Conservation (phyloP, 2,329 filamentous ascomycete genomes). For the Penicillium frequentans region DNA sequence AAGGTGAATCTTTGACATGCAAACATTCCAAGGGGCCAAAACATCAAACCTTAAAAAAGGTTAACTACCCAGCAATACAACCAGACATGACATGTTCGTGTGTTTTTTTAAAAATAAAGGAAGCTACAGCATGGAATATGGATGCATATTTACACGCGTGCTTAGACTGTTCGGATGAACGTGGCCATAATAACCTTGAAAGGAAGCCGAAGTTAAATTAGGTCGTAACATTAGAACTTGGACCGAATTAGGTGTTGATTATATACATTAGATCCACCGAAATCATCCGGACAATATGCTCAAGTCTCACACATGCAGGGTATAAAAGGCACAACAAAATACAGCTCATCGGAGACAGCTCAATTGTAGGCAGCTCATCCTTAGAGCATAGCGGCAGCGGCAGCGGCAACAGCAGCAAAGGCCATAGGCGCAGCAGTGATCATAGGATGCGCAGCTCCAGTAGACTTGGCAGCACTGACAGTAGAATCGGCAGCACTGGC, state of each 20-base stretch:
- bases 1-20: background rate
- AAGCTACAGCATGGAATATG: too few species aligned
- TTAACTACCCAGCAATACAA: background rate
- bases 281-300: background rate
- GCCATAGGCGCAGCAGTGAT: background rate
- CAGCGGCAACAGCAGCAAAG: slow-evolving; percentile 7
- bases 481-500: too few species aligned
- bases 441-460: background rate
- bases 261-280: background rate
- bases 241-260: background rate
- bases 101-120: too few species aligned
- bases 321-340: background rate
- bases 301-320: background rate
- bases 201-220: background rate
- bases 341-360: background rate
- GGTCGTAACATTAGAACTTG: background rate
- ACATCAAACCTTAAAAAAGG: background rate
- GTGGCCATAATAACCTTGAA: too few species aligned
- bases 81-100: background rate
- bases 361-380: background rate
- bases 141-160: too few species aligned
- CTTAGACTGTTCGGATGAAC: too few species aligned
- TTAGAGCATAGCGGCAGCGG: slow-evolving; percentile 9
- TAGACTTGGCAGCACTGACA: background rate
- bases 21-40: background rate